Evolutionary conservation across 805 yeast species (phyloP).

Genomic region (Kurtzmaniella fragi): DNA sequence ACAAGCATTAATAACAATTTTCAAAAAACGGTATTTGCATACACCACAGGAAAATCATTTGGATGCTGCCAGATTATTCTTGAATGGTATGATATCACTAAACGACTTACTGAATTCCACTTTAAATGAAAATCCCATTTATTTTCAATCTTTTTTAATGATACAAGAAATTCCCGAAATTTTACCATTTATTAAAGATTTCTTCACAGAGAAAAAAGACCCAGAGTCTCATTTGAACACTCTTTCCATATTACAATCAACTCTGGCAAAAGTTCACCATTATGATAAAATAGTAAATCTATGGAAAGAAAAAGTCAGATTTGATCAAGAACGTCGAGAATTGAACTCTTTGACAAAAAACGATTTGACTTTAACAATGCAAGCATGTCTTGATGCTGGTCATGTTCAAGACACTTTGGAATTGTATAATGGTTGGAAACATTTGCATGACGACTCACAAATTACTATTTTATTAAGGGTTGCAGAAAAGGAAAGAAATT

Average conservation of each 20-base stretch:
- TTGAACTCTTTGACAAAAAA: conserved; percentile 5
- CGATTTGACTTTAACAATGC: conserved; percentile 30
- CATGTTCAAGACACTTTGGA: conserved; percentile 16
- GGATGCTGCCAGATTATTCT: too few species aligned
- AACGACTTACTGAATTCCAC: too few species aligned
- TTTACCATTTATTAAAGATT: too few species aligned
- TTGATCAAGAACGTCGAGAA: background rate
- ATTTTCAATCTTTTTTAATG: too few species aligned
- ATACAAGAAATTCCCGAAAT: too few species aligned
- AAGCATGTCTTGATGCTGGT: conserved; percentile 17
- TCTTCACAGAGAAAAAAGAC: too few species aligned
- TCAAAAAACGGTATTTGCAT: conserved; percentile 1
- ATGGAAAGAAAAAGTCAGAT: conserved; percentile 1
- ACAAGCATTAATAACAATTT: background rate
- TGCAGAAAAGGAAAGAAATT: conserved; percentile 41
- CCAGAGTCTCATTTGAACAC: too few species aligned
- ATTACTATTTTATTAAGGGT: conserved; percentile 44
- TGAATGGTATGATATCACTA: too few species aligned
- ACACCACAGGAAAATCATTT: background rate
- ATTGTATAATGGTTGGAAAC: conserved; percentile 30
- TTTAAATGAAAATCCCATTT: too few species aligned
- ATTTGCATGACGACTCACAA: conserved; percentile 43
- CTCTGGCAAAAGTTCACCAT: background rate
- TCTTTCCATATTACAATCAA: background rate
- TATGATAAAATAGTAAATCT: background rate